Evolutionary conservation across 2,329 filamentous ascomycete species (phyloP).

Genomic region (Alternaria panax): DNA sequence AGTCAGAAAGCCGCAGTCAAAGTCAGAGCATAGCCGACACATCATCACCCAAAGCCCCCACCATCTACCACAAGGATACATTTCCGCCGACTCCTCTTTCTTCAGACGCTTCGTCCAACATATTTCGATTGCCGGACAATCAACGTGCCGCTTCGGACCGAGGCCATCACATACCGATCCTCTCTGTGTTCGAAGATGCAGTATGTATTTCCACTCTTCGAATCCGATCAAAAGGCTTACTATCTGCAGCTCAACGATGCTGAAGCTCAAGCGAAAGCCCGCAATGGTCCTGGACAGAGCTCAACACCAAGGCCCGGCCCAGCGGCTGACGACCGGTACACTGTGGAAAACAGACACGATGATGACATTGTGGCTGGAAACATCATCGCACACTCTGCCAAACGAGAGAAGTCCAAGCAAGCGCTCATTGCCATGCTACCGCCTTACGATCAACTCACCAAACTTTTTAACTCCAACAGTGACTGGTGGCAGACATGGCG

Average conservation of each 20-base stretch:
- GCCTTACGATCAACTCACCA: constrained; percentile 43
- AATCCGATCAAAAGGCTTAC: constrained; percentile 21
- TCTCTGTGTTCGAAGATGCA: constrained; percentile 51
- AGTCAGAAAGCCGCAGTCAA: constrained; percentile 37
- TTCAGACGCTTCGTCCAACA: constrained; percentile 37
- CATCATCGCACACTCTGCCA: constrained; percentile 33
- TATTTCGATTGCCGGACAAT: constrained; percentile 24
- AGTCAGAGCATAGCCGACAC: constrained; percentile 35
- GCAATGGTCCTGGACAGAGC: constrained; percentile 29
- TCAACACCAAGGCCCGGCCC: constrained; percentile 20
- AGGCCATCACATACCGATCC: constrained; percentile 47
- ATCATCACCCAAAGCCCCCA: constrained; percentile 37
- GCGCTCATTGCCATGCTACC: constrained; percentile 47
- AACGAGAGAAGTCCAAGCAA: constrained; percentile 47
- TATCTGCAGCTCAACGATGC: constrained; percentile 44
- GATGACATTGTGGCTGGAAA: constrained; percentile 36
- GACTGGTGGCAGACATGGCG: constrained; percentile 55
- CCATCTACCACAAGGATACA: constrained; percentile 32
- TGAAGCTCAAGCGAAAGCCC: constrained; percentile 41
- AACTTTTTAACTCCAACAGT: constrained; percentile 45
- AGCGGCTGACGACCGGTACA: constrained; percentile 33
- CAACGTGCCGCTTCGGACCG: constrained; percentile 35
- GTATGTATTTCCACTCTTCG: constrained; percentile 30
- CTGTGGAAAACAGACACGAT: constrained; percentile 40
- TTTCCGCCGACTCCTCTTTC: constrained; percentile 46